phyloP scores from a whole-genome alignment of 75 land plant species.

The Gnetum montanum region DNA sequence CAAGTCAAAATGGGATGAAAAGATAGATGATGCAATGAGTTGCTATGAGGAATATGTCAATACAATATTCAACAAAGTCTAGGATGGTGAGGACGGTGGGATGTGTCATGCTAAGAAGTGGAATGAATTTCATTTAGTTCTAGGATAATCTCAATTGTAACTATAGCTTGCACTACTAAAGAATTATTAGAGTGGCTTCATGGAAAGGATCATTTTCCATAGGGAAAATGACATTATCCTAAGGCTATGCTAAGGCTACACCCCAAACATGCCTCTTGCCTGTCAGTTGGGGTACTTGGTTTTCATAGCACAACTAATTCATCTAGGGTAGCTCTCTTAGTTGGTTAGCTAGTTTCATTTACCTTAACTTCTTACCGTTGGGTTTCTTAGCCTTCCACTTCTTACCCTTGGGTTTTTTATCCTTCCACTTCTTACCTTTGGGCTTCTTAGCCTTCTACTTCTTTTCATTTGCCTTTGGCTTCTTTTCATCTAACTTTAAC shows the following conservation, averaged over 20 bases:
- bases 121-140: background rate
- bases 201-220: too few species aligned
- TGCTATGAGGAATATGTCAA: background rate
- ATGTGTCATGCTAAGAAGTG: background rate
- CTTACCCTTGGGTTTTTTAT: background rate
- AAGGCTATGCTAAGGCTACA: too few species aligned
- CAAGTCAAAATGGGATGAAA: background rate
- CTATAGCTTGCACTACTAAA: background rate
- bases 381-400: background rate
- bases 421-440: background rate
- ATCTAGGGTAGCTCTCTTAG: background rate
- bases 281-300: too few species aligned
- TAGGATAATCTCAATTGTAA: background rate
- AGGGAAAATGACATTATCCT: too few species aligned
- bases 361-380: background rate
- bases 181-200: too few species aligned
- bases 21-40: background rate
- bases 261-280: too few species aligned
- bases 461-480: too few species aligned
- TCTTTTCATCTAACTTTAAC: too few species aligned
- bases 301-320: too few species aligned
- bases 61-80: background rate
- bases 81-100: background rate
- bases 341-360: background rate
- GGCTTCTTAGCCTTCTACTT: too few species aligned